Percentiles rank a stretch among this genome's conserved stretches.
Conservation (phyloP, 1,284 basidiomycete genomes). For the Peniophora sp. region DNA sequence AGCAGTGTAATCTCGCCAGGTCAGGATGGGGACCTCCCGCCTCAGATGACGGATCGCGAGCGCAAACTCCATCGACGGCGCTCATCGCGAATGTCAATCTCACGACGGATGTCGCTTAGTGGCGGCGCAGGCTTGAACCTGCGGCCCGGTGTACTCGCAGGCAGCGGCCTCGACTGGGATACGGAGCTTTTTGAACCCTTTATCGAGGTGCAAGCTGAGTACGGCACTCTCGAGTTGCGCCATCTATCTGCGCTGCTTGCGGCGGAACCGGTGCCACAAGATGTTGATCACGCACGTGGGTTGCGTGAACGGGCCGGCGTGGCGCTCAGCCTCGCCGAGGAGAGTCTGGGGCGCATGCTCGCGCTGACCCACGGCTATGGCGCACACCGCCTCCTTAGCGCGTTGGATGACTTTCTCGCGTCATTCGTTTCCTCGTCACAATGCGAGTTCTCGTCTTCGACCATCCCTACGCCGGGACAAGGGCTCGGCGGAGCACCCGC, state of each 20-base stretch:
- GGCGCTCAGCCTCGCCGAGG: conserved; percentile 72
- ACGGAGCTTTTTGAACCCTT: conserved; percentile 88
- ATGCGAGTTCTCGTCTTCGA: conserved; percentile 39
- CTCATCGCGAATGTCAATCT: conserved; percentile 67
- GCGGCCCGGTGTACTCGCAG: conserved; percentile 15
- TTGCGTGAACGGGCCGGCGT: conserved; percentile 68
- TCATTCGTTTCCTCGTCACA: conserved; percentile 62
- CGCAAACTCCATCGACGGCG: conserved; percentile 24
- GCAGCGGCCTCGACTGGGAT: conserved; percentile 68
- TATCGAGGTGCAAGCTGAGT: conserved; percentile 81
- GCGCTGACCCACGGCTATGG: conserved; percentile 87
- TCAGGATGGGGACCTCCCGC: conserved; percentile 8
- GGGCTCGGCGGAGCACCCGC: conserved; percentile 50
- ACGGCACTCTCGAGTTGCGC: conserved; percentile 66
- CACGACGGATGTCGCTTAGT: conserved; percentile 42
- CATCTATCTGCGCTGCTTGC: conserved; percentile 55
- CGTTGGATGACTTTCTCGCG: conserved; percentile 64
- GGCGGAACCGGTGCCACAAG: conserved; percentile 16
- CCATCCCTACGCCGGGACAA: conserved; percentile 17
- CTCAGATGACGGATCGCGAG: conserved; percentile 15
- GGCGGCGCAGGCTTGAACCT: conserved; percentile 5
- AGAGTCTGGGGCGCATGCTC: conserved; percentile 66
- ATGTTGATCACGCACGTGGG: conserved; percentile 50
- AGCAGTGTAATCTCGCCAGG: conserved; percentile 22
- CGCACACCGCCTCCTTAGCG: conserved; percentile 59